Conservation (phyloP, 176 grass and related monocot genomes). For the Raddia guianensis region DNA sequence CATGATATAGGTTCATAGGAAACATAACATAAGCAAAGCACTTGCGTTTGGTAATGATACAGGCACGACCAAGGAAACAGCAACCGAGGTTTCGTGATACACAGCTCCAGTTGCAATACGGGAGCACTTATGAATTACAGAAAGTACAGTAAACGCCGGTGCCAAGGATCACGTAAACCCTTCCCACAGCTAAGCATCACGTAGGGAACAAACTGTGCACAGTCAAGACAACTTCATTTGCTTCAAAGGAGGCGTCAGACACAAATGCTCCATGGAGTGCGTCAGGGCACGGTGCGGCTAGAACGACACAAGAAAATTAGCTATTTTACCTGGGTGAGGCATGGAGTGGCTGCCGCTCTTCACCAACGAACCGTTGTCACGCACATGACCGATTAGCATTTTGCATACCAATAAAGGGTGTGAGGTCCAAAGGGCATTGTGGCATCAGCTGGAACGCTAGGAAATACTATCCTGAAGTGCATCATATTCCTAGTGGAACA, state of each 20-base stretch:
- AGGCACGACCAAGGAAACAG: slow-evolving; percentile 22
- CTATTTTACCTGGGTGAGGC: not conserved
- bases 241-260: slow-evolving; percentile 4
- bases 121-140: not conserved
- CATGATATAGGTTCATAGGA: slow-evolving; percentile 13
- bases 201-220: not conserved
- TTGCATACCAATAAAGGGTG: slow-evolving; percentile 14
- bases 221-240: not conserved
- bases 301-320: not conserved
- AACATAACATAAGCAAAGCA: slow-evolving; percentile 19
- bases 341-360: not conserved
- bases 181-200: slow-evolving; percentile 17
- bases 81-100: slow-evolving; percentile 19
- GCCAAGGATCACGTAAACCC: not conserved
- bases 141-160: slow-evolving; percentile 6
- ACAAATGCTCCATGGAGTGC: not conserved
- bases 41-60: not conserved
- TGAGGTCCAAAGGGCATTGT: slow-evolving; percentile 25
- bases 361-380: slow-evolving; percentile 13
- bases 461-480: slow-evolving; percentile 30
- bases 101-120: slow-evolving; percentile 27
- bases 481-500: slow-evolving; percentile 60
- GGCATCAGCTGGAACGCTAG: not conserved
- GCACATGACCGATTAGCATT: slow-evolving; percentile 23
- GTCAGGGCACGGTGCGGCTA: slow-evolving; percentile 14